Conservation (phyloP, 1,284 basidiomycete genomes). For the Phellopilus nigrolimitatus region DNA sequence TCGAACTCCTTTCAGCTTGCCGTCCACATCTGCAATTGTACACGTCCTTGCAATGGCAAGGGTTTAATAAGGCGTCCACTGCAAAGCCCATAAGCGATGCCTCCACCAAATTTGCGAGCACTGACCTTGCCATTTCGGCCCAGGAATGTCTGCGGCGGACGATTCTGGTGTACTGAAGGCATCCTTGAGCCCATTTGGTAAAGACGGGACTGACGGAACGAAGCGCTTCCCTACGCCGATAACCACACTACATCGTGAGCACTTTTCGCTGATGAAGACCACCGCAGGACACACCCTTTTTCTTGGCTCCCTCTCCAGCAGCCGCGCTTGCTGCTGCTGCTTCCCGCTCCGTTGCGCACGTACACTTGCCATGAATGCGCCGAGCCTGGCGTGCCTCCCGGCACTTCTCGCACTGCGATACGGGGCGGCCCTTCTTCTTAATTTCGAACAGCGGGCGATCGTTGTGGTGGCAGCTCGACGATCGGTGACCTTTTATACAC, state of each 20-base stretch:
- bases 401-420: conserved; percentile 79
- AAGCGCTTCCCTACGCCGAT: conserved; percentile 32
- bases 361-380: conserved; percentile 70
- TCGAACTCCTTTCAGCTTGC: conserved; percentile 22
- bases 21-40: conserved; percentile 50
- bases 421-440: conserved; percentile 81
- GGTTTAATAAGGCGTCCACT: conserved; percentile 59
- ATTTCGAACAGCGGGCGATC: conserved; percentile 81
- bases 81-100: not conserved
- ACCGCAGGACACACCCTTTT: conserved; percentile 44
- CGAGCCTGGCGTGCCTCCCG: conserved; percentile 71
- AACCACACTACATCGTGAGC: conserved; percentile 7
- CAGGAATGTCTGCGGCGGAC: conserved; percentile 2
- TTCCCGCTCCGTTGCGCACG: conserved; percentile 42
- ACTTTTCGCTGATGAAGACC: conserved; percentile 6
- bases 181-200: conserved; percentile 51
- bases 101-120: not conserved
- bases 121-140: conserved; percentile 6
- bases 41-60: conserved; percentile 55
- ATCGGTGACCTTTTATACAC: conserved; percentile 86
- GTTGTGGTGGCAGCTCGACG: conserved; percentile 76
- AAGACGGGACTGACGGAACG: conserved; percentile 40
- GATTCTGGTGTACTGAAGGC: conserved; percentile 22
- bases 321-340: conserved; percentile 32
- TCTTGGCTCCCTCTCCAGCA: conserved; percentile 34